Percentiles rank a stretch among this genome's conserved stretches.
phyloP scores from a whole-genome alignment of 2,329 filamentous ascomycete genomes.

The Hymenotorrendiella dingleyae region DNA sequence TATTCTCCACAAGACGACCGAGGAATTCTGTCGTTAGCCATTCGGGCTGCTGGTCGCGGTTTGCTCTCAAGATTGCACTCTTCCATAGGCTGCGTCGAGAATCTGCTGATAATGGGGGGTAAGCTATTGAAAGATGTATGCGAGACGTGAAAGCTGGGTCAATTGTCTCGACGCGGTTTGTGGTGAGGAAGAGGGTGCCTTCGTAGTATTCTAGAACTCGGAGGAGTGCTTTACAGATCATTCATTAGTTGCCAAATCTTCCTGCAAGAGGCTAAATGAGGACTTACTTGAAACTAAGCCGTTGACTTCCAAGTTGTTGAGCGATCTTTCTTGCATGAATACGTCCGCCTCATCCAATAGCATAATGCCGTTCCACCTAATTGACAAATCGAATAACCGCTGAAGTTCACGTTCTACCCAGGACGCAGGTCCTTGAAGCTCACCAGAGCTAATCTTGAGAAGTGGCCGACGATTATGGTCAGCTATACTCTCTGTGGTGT shows the following conservation, averaged over 20 bases:
- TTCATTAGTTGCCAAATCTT: no score
- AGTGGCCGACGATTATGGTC: neutral
- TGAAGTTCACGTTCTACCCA: no score
- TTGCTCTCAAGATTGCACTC: no score
- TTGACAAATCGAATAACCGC: no score
- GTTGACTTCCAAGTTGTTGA: slow-evolving; percentile 4
- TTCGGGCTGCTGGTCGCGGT: no score
- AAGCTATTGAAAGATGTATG: slow-evolving; percentile 19
- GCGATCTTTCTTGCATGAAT: slow-evolving; percentile 1
- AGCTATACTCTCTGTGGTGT: neutral
- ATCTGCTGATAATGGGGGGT: neutral
- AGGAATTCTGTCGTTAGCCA: no score
- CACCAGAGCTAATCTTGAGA: no score
- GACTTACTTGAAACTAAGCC: slow-evolving; percentile 5
- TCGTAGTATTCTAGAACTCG: slow-evolving; percentile 32
- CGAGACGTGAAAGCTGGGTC: slow-evolving; percentile 27
- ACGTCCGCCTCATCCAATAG: slow-evolving; percentile 10
- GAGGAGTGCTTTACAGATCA: slow-evolving; percentile 30
- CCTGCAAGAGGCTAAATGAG: neutral
- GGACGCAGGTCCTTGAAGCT: no score
- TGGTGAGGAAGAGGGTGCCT: slow-evolving; percentile 34
- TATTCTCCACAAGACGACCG: no score
- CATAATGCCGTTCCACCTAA: neutral
- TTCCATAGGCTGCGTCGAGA: no score
- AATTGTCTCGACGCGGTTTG: slow-evolving; percentile 25